Base-by-base conservation (phyloP, 768 basidiomycete genomes). In the Clavulina sp. region DNA sequence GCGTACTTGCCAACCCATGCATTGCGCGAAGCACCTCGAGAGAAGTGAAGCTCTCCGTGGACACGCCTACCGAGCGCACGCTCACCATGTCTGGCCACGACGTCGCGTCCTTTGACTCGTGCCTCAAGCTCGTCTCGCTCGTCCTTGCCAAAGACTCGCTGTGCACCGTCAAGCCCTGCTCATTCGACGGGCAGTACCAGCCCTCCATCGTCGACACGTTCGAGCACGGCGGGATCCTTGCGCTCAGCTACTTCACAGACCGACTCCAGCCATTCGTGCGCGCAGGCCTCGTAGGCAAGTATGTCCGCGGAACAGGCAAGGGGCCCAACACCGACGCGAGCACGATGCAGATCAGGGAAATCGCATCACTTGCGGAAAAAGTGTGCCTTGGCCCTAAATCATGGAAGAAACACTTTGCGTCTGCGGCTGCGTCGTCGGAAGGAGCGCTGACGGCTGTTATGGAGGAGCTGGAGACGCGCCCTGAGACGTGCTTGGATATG, bases 231-330 rank as follows among this genome's bases (percentile, higher is more conserved):
- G 80, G 80, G 60, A 73, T 93, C 56, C 75, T 93, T 26, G 76
- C 93, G n/a, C 73, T 99, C 1, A 95, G 91, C 23, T 99, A 97
- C 73, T 99, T 97, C 69, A 95, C 89, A 68, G 95, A 97, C 70
- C 84, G 95, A 33, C 72, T 93, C 53, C 66, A 72, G 26, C 93
- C 91, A 0, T 75, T 99, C 54, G 68, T 89, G 47, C 13, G 24
- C 9, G 9, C 43, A 9, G 9, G 9, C 34, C 19, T 19, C 65
- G 66, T 48, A 53, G 48, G 30, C 60, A 2, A 51, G 61, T 9
- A 9, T 19, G 9, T 38, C 34, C 9, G 9, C 34, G 19, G 9
- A 9, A 19, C 9, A 9, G 34, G 34, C 34, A 9, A 9, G 9
- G 34, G 9, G 9, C 34, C 34, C 9, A 38, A 38, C 34, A 29